Evolutionary conservation across 2,329 filamentous ascomycete species (phyloP).

Genomic region (Fusarium robinianum): DNA sequence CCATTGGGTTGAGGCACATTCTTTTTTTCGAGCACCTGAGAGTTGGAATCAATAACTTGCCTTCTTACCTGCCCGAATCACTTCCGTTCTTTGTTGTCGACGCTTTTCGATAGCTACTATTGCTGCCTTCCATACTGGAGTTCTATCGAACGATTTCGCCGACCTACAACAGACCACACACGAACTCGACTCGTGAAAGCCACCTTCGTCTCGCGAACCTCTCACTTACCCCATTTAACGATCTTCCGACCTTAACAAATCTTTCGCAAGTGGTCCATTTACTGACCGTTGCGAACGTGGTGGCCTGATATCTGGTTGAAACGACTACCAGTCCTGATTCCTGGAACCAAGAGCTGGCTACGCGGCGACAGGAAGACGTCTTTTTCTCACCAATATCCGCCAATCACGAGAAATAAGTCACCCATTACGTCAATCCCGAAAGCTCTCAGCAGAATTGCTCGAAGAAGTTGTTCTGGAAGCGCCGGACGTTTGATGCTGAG

Average conservation of each 20-base stretch:
- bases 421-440: constrained; percentile 9
- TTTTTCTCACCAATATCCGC: too few relatives aligned
- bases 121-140: too few relatives aligned
- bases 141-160: constrained; percentile 10
- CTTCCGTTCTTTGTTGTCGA: constrained; percentile 7
- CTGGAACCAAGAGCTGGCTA: too few relatives aligned
- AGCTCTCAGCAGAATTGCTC: constrained; percentile 8
- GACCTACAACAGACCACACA: constrained; percentile 14
- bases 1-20: constrained; percentile 5
- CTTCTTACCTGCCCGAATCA: neutral
- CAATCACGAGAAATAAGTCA: neutral
- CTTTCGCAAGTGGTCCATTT: constrained; percentile 20
- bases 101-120: neutral
- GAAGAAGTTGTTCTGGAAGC: constrained; percentile 14
- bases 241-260: too few relatives aligned
- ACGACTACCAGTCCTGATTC: too few relatives aligned
- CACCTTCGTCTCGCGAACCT: constrained; percentile 15
- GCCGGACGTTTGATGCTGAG: constrained; percentile 30
- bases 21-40: constrained; percentile 7
- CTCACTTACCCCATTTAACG: too few relatives aligned
- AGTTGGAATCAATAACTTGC: constrained; percentile 1
- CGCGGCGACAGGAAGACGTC: too few relatives aligned
- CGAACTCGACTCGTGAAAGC: constrained; percentile 12
- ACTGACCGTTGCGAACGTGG: constrained; percentile 15
- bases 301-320: too few relatives aligned